Evolutionary conservation across 495 filamentous ascomycete genomes (phyloP).

Genomic region (Aspergillus diversus): DNA sequence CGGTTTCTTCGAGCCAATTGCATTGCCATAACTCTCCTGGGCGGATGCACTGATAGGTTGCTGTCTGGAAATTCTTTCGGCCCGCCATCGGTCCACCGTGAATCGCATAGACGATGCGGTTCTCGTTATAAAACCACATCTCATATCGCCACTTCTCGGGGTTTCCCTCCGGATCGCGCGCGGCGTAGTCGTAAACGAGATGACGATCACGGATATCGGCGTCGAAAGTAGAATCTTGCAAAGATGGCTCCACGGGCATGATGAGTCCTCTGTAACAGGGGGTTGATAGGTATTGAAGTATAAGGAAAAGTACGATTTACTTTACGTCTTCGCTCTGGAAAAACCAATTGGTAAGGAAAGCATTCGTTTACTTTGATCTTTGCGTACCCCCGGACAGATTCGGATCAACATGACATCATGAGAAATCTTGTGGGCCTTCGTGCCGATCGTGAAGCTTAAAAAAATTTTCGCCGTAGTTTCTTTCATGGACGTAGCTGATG

Average conservation of each 20-base stretch:
- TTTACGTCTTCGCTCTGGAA: too few species aligned
- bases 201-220: slow-evolving; percentile 42
- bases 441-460: neutral
- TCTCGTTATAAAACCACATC: slow-evolving; percentile 47
- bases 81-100: slow-evolving; percentile 47
- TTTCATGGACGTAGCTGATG: neutral
- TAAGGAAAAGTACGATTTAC: neutral
- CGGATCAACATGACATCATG: neutral
- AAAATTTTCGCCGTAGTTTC: too few species aligned
- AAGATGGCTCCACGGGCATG: slow-evolving; percentile 35
- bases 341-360: too few species aligned
- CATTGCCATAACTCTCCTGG: slow-evolving; percentile 44
- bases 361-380: too few species aligned
- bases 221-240: slow-evolving; percentile 34
- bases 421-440: neutral
- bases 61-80: slow-evolving; percentile 41
- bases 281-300: neutral
- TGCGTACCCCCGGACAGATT: neutral
- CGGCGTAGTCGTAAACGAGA: slow-evolving; percentile 46
- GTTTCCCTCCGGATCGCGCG: slow-evolving; percentile 33
- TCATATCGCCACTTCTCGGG: slow-evolving; percentile 49
- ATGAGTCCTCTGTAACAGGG: neutral
- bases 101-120: slow-evolving; percentile 47
- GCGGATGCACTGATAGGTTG: slow-evolving; percentile 44
- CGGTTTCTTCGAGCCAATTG: slow-evolving; percentile 48